A percentile compares a stretch with the other conserved stretches of the same genome.
Conservation (phyloP, 495 filamentous ascomycete genomes). For the Penicillium herquei region DNA sequence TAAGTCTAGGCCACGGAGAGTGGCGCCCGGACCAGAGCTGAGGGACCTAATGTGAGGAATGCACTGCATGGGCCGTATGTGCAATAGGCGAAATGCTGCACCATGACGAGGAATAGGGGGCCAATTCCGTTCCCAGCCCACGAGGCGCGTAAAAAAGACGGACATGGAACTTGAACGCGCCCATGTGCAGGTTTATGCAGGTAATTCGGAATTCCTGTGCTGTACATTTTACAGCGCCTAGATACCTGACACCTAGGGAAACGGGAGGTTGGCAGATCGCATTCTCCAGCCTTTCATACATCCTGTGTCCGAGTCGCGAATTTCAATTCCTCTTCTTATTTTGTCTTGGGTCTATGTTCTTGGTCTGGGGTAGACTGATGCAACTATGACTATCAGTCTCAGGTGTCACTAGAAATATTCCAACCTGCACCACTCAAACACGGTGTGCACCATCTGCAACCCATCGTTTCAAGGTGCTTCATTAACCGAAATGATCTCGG, state of each 20-base stretch:
- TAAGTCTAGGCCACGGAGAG: not conserved
- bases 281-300: not conserved
- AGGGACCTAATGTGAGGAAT: not conserved
- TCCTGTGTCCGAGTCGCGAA: not conserved
- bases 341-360: no score
- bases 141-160: not conserved
- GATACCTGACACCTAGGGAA: not conserved
- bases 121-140: not conserved
- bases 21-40: not conserved
- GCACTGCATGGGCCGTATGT: not conserved
- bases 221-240: not conserved
- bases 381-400: not conserved
- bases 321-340: not conserved
- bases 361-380: no score
- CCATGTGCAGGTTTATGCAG: no score
- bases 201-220: no score
- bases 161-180: no score
- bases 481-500: not conserved
- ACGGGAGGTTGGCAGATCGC: not conserved
- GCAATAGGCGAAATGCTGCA: not conserved
- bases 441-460: slow-evolving; percentile 1
- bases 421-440: slow-evolving; percentile 1
- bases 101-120: no score
- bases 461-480: not conserved
- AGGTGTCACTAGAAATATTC: not conserved